phyloP scores from a whole-genome alignment of 176 grass and related monocot genomes.

The Eragrostis curvula region DNA sequence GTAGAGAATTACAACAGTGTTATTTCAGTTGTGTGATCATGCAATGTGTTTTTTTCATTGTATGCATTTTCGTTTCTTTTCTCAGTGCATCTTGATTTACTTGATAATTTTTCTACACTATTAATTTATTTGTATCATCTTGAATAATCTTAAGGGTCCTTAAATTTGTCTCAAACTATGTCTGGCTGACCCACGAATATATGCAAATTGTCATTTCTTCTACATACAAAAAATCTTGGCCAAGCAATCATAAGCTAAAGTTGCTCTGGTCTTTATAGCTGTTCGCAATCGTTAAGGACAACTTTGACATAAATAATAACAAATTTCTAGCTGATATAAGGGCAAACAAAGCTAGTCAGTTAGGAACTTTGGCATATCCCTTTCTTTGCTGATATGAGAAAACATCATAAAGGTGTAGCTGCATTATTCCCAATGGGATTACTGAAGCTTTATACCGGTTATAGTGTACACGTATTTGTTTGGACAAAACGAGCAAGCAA shows the following conservation, averaged over 20 bases:
- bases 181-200: neutral
- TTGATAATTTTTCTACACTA: too few relatives aligned
- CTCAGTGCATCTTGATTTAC: neutral
- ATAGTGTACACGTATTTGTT: neutral
- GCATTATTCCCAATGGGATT: conserved; percentile 26
- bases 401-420: conserved; percentile 7
- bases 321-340: neutral
- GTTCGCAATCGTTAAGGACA: neutral
- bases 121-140: neutral
- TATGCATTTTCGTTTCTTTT: neutral
- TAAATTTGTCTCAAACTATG: neutral
- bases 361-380: neutral
- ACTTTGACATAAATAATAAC: neutral
- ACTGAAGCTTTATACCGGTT: conserved; percentile 8
- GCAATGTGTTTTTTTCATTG: neutral
- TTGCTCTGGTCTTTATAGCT: neutral
- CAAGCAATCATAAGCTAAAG: neutral
- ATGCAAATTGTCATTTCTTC: neutral
- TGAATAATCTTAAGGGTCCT: neutral
- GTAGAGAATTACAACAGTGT: neutral
- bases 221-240: neutral
- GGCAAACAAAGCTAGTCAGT: neutral
- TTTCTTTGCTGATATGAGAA: conserved; percentile 29
- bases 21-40: neutral
- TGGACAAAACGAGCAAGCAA: conserved; percentile 17